These are phyloP conservation scores for Cutaneotrichosporon cutaneum DNA, from an alignment of 1,284 basidiomycete genomes.

Conservation along the genomic window DNA sequence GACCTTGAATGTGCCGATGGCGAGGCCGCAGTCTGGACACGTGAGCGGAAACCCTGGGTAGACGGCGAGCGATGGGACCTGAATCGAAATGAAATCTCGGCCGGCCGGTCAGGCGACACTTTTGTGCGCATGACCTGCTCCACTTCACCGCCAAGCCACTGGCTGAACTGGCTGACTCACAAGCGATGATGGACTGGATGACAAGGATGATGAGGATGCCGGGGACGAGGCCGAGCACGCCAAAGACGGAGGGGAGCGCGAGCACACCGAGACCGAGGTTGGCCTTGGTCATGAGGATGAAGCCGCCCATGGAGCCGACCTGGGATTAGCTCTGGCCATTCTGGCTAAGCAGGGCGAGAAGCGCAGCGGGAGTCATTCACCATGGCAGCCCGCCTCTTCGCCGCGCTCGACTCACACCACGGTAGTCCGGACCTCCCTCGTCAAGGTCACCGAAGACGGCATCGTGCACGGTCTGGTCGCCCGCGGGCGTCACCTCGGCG, in stretches of 20 bases:
- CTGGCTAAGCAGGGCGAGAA: neutral
- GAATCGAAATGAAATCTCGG: neutral
- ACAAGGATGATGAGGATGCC: constrained; percentile 38
- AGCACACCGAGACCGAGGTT: constrained; percentile 46
- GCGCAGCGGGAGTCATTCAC: neutral
- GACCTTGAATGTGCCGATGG: constrained; percentile 31
- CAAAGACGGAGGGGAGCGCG: constrained; percentile 39
- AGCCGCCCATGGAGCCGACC: constrained; percentile 24
- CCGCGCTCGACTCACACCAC: constrained; percentile 24
- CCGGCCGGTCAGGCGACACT: neutral
- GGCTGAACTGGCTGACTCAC: constrained; percentile 18
- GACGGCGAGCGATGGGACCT: neutral
- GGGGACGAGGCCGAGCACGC: constrained; percentile 37
- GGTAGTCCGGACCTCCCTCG: constrained; percentile 36
- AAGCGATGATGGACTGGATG: constrained; percentile 39
- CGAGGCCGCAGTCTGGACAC: constrained; percentile 19
- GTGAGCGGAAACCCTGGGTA: constrained; percentile 1
- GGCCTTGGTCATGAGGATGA: constrained; percentile 35
- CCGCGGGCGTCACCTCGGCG: constrained; percentile 22
- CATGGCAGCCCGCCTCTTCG: neutral
- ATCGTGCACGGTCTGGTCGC: constrained; percentile 19
- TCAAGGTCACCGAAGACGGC: constrained; percentile 38
- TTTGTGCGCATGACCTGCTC: neutral
- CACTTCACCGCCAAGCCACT: neutral
- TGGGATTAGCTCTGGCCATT: constrained; percentile 5